Evolutionary conservation across 2,329 filamentous ascomycete species (phyloP), one percentile per base, ranked within the genome.

Genomic region (Penicillium paneum): DNA sequence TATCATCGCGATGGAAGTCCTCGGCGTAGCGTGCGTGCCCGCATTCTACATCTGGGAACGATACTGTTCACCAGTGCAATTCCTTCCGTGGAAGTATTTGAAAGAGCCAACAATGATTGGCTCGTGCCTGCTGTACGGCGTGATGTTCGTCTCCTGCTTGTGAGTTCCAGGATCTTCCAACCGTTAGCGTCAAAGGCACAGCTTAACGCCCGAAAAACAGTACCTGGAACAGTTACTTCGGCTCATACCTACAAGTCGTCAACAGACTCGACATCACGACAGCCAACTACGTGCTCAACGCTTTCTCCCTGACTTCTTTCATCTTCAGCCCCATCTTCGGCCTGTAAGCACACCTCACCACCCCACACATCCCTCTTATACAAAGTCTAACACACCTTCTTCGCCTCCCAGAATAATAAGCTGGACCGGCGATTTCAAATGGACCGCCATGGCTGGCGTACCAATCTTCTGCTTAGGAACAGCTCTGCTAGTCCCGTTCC

Each of bases 1-100:
- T n/a, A 55, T 55, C 24, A 55, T 55, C 7, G 48, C 53, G 6
- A 55, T 55, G 53, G 53, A 55, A 39, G 53, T 52, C 8, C 24
- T 55, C 3, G 53, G 53, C 2, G 53, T 55, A 5, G 43, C 36
- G 10, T 55, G 53, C n/a, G 12, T 48, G 5, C 53, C 53, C 3
- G 48, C 36, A n/a, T 55, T 55, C 24, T 55, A 55, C 26, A 8
- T 45, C 31, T 55, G 53, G 53, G 53, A 55, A 19, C 36, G 48
- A 29, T 55, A 51, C 31, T 51, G 38, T 13, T 43, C 53, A 8
- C 48, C 48, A 1, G 53, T 55, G 10, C 53, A 55, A 12, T 55
- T 55, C 34, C 42, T 55, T 4, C 48, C 53, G 3, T 55, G 53
- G 53, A 55, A 36, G 24, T 52, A 55, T 28, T 29, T 55, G 36